Evolutionary conservation across 805 yeast genomes (phyloP), one percentile per base, ranked within the genome.

Genomic region (Cyberlindnera euphorbiiphila): DNA sequence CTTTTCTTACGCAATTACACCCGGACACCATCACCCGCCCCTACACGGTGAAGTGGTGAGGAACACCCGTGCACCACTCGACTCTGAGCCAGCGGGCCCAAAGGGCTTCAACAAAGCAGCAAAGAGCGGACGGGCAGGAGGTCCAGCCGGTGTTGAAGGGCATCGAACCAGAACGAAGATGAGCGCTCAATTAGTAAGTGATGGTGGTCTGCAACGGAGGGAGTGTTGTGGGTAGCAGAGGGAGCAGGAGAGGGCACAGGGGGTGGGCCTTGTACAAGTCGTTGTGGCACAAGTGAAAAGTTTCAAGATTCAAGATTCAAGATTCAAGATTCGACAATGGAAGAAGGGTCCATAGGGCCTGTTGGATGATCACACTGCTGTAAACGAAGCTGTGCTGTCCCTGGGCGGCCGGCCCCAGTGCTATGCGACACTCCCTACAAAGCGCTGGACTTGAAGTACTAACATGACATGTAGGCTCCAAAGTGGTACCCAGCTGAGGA

Each of bases 401-500:
- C n/a, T n/a, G n/a, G n/a, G n/a, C n/a, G n/a, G n/a, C n/a, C n/a
- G n/a, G n/a, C n/a, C n/a, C n/a, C n/a, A n/a, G n/a, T n/a, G n/a
- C n/a, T n/a, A n/a, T n/a, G n/a, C n/a, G n/a, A n/a, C n/a, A n/a
- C n/a, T n/a, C n/a, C n/a, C n/a, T n/a, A n/a, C n/a, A 13, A 6
- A 4, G 17, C 16, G 5, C 16, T 16, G 17, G 10, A 27, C n/a
- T 11, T 7, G 13, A 12, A 32, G 16, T 32, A 40, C 36, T 28
- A 35, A 31, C 36, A 19, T 16, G 7, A 26, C 13, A 7, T 17
- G n/a, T 16, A 41, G 45, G 91, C 93, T 65, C 84, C 86, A 71
- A 83, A 82, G 77, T 85, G 94, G 95, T 88, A 85, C 78, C 87
- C 85, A 70, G 81, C 95, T 65, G 91, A 85, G 77, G 85, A 81